Evolutionary conservation across 2,329 filamentous ascomycete species (phyloP).

Genomic region (Diatrype stigma): DNA sequence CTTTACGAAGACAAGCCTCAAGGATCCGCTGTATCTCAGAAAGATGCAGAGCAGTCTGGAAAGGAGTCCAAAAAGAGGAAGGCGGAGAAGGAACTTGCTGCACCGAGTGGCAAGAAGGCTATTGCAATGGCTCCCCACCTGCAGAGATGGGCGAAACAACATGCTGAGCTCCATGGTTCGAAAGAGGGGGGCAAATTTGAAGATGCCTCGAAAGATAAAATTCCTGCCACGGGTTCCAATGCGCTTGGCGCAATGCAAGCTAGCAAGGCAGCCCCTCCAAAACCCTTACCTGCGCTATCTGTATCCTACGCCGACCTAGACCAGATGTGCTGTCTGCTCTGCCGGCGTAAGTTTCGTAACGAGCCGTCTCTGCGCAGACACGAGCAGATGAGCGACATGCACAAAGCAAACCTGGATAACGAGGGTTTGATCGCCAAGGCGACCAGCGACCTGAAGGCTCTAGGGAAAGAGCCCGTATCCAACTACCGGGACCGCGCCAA

Average conservation of each 20-base stretch:
- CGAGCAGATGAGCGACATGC: conserved; percentile 41
- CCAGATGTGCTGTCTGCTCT: conserved; percentile 38
- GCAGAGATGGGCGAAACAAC: conserved; percentile 68
- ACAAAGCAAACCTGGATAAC: conserved; percentile 31
- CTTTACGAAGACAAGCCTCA: conserved; percentile 37
- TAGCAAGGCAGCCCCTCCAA: conserved; percentile 6
- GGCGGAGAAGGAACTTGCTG: conserved; percentile 39
- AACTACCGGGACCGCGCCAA: conserved; percentile 64
- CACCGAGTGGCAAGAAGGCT: conserved; percentile 39
- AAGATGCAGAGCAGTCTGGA: conserved; percentile 27
- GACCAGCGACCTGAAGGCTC: conserved; percentile 24
- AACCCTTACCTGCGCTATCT: conserved; percentile 30
- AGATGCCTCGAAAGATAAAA: conserved; percentile 28
- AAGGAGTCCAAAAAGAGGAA: conserved; percentile 39
- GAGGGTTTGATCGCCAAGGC: conserved; percentile 26
- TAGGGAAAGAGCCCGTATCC: conserved; percentile 30
- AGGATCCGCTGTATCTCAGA: conserved; percentile 30
- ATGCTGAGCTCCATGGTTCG: conserved; percentile 61
- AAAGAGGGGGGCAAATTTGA: conserved; percentile 29
- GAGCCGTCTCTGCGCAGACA: conserved; percentile 37
- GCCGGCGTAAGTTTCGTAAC: conserved; percentile 37
- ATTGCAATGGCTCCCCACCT: conserved; percentile 61
- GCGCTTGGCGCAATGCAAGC: conserved; percentile 14
- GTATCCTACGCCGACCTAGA: conserved; percentile 59
- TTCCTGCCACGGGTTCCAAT: conserved; percentile 21